phyloP scores from a whole-genome alignment of 345 rosid genomes.

The Gossypium rotundifolium region DNA sequence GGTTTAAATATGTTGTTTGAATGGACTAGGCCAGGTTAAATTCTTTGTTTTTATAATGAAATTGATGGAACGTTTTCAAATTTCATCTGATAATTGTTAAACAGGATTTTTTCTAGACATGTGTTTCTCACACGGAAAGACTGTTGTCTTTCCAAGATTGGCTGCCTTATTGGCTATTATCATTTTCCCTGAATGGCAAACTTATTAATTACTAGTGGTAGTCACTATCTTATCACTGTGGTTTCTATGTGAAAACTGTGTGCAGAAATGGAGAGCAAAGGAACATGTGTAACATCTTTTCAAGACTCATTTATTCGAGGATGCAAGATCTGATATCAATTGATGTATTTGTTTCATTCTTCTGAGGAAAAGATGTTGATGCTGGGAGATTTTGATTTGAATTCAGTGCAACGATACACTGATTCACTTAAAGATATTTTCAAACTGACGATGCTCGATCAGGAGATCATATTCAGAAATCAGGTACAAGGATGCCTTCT shows the following conservation, averaged over 20 bases:
- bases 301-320: constrained; percentile 9
- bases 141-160: background rate
- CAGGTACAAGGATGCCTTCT: constrained; percentile 31
- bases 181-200: background rate
- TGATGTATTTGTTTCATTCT: constrained; percentile 11
- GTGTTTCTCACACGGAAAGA: background rate
- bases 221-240: constrained; percentile 1
- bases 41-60: background rate
- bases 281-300: background rate
- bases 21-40: background rate
- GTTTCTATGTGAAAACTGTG: background rate
- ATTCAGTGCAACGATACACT: constrained; percentile 15
- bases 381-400: constrained; percentile 32
- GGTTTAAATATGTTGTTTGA: background rate
- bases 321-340: constrained; percentile 14
- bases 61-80: background rate
- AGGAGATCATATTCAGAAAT: constrained; percentile 34
- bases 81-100: background rate
- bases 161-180: background rate
- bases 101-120: background rate
- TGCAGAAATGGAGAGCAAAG: constrained; percentile 5
- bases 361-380: constrained; percentile 22
- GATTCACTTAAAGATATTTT: constrained; percentile 27
- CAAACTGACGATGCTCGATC: constrained; percentile 38
- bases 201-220: background rate